These are phyloP conservation scores for Afroboletus lepidellus DNA, from an alignment of 1,284 basidiomycete species.

Conservation along the genomic window DNA sequence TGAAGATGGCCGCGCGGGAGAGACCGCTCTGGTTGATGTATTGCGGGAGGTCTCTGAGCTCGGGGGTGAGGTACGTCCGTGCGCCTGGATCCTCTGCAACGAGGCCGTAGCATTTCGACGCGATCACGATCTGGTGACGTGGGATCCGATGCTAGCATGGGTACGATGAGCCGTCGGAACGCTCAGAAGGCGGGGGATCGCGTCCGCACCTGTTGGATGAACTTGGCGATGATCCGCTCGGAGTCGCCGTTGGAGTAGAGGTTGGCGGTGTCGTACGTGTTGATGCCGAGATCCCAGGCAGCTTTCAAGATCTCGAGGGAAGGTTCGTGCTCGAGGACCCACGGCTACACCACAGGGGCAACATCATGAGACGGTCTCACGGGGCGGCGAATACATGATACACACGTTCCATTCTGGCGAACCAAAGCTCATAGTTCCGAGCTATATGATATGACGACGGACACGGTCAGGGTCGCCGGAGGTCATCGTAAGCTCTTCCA, in stretches of 20 bases:
- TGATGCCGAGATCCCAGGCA: conserved; percentile 47
- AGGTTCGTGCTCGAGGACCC: conserved; percentile 47
- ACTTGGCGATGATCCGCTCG: conserved; percentile 48
- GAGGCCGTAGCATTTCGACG: conserved; percentile 39
- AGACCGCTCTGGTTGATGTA: conserved; percentile 47
- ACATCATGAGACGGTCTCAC: not conserved
- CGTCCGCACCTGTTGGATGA: conserved; percentile 43
- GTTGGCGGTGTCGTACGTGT: conserved; percentile 57
- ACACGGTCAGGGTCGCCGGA: not conserved
- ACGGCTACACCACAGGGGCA: conserved; percentile 27
- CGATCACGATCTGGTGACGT: conserved; percentile 48
- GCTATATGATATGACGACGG: conserved; percentile 25
- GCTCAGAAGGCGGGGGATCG: not conserved
- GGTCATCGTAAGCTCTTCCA: not conserved
- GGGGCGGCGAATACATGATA: not conserved
- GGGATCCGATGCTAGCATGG: conserved; percentile 48
- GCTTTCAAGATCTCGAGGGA: conserved; percentile 42
- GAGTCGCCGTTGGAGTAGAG: conserved; percentile 53
- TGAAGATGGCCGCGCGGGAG: conserved; percentile 45
- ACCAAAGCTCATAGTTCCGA: conserved; percentile 52
- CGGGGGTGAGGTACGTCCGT: not conserved
- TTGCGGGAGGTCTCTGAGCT: conserved; percentile 26
- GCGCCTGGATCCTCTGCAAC: conserved; percentile 19
- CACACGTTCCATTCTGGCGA: conserved; percentile 36
- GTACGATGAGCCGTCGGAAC: not conserved